Base-by-base conservation (phyloP, 2,329 filamentous ascomycete species). In the Botrytis porri region DNA sequence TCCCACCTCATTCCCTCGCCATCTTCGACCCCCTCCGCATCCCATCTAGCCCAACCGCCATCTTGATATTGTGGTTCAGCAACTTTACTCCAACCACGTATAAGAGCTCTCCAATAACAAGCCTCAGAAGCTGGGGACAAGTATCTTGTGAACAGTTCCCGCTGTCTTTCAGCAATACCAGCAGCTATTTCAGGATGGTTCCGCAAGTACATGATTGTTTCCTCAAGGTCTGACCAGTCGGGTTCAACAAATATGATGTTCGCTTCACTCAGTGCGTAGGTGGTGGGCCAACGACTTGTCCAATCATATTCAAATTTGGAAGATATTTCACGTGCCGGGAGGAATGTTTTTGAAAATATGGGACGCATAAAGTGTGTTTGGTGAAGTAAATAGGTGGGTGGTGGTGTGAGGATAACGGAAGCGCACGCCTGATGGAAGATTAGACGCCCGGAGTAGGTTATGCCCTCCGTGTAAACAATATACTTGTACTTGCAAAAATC, bases 401-500 rank as follows among this genome's bases (percentile, higher is more conserved):
- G 85, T 70, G 85, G 84, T 4, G 83, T 84, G 54, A 88, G 76
- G 5, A 86, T 81, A 0, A 87, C 84, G 75, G 83, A 84, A 16
- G 78, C 81, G 77, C 86, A 88, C 66, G 86, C 83, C 79, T 85
- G 85, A 77, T 87, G 83, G 77, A 84, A 87, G 74, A 84, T 84
- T 73, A 88, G 83, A 20, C 86, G 83, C 1, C 86, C 86, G 71
- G 83, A 85, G 80, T 88, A 88, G 6, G 85, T 83, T n/a, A 88
- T 81, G 9, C 86, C 86, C 80, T 88, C 86, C 10, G 86, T 87
- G 78, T 87, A 84, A 39, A 87, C 79, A 60, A 88, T 80, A 78
- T 87, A 87, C 71, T 83, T 84, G 79, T 86, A 85, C 71, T 80
- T 80, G 79, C 86, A 88, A 74, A 88, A 88, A 64, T 85, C 85